These are phyloP conservation scores for Suillus ampliporus DNA, from an alignment of 768 basidiomycete species.

Conservation along the genomic window DNA sequence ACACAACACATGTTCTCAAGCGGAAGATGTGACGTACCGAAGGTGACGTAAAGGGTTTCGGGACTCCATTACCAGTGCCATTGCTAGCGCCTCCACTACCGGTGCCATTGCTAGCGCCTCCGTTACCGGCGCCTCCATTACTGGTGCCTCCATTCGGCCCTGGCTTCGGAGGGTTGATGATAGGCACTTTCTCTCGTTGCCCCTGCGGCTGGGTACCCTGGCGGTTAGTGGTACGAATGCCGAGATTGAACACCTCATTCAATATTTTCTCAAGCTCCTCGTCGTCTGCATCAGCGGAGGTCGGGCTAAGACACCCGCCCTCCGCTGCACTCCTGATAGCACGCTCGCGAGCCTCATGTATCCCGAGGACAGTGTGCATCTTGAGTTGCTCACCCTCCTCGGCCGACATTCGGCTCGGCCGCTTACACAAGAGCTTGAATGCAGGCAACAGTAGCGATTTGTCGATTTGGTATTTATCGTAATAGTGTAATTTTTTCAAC, in stretches of 20 bases:
- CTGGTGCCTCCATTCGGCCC: not conserved
- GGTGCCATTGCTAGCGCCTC: no score
- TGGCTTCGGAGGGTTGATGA: not conserved
- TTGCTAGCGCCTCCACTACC: no score
- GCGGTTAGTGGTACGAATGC: not conserved
- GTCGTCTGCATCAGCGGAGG: constrained; percentile 30
- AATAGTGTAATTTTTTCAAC: constrained; percentile 61
- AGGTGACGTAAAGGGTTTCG: not conserved
- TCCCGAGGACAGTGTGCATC: constrained; percentile 55
- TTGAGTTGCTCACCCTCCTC: constrained; percentile 64
- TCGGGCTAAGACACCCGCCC: constrained; percentile 35
- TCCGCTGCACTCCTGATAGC: constrained; percentile 40
- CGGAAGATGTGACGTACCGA: not conserved
- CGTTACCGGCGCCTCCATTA: no score
- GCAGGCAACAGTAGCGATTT: constrained; percentile 52
- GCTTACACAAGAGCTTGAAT: constrained; percentile 58
- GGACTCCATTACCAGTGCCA: no score
- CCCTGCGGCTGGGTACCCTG: not conserved
- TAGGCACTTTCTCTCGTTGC: not conserved
- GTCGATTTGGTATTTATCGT: constrained; percentile 58
- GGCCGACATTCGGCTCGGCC: constrained; percentile 54
- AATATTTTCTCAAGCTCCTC: constrained; percentile 37
- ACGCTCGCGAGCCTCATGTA: constrained; percentile 61
- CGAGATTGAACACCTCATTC: constrained; percentile 37
- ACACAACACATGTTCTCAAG: no score